Conservation (phyloP, 2,329 filamentous ascomycete species). For the Calonectria montana region DNA sequence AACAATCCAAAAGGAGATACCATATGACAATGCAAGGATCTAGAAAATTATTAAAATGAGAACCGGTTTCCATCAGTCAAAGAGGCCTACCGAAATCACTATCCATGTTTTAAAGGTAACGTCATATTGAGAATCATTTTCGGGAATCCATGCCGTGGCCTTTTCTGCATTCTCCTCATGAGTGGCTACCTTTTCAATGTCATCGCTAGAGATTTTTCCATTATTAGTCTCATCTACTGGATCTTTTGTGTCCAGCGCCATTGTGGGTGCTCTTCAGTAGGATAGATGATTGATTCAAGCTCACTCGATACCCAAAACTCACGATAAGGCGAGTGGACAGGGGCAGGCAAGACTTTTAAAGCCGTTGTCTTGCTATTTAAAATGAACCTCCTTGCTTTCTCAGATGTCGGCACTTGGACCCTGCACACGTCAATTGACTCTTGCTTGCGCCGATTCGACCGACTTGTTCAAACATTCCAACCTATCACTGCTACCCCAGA, state of each 20-base stretch:
- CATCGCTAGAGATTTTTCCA: conserved; percentile 19
- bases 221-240: not conserved
- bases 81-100: conserved; percentile 43
- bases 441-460: not conserved
- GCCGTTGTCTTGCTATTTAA: not conserved
- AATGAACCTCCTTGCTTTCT: not conserved
- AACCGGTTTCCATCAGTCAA: accelerated
- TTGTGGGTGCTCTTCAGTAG: not conserved
- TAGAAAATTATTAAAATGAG: not conserved
- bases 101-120: conserved; percentile 55
- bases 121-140: conserved; percentile 49
- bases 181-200: conserved; percentile 22
- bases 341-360: not conserved
- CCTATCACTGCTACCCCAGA: conserved; percentile 5
- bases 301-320: not conserved
- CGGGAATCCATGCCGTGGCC: conserved; percentile 38
- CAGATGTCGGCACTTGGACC: not conserved
- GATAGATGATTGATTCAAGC: not conserved
- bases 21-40: conserved; percentile 50
- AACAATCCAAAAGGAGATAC: conserved; percentile 54
- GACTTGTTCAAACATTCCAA: not conserved
- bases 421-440: not conserved
- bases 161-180: conserved; percentile 24
- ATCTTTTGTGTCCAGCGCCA: conserved; percentile 2
- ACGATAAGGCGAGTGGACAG: too few relatives aligned